phyloP scores from a whole-genome alignment of 768 basidiomycete species.

The Boletus sp. region DNA sequence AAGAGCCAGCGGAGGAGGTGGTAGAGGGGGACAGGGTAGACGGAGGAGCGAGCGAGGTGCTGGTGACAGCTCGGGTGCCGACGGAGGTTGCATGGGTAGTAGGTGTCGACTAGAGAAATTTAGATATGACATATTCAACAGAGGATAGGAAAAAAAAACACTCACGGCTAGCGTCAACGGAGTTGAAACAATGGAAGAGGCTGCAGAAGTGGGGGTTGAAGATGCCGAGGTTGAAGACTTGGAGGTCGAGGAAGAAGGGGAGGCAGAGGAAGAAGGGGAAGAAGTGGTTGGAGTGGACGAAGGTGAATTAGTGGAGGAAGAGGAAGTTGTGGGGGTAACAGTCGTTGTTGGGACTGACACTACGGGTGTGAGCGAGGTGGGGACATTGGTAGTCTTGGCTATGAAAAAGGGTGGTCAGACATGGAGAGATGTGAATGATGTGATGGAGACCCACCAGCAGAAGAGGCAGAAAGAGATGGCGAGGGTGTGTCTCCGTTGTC shows the following conservation, averaged over 20 bases:
- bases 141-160: not conserved
- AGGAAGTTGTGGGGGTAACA: slow-evolving; percentile 14
- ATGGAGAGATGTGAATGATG: not conserved
- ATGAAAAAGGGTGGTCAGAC: not conserved
- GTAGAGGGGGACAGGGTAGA: slow-evolving; percentile 10
- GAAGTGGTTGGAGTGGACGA: not conserved
- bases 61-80: not conserved
- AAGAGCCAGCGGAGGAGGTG: slow-evolving; percentile 33
- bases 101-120: not conserved
- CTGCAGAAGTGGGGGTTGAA: slow-evolving; percentile 1
- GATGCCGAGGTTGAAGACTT: not conserved
- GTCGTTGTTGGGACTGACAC: slow-evolving; percentile 11
- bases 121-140: not conserved
- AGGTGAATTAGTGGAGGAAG: slow-evolving; percentile 3
- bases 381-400: not conserved
- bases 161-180: slow-evolving; percentile 17
- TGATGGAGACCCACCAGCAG: not conserved
- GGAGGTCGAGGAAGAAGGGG: slow-evolving; percentile 6
- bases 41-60: not conserved
- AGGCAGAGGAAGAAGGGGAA: slow-evolving; percentile 2
- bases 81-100: not conserved
- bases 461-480: not conserved
- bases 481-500: too few relatives aligned
- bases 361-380: not conserved
- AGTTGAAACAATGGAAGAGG: slow-evolving; percentile 6